Base-by-base conservation (phyloP, 257 asterid species). In the Jacaranda copaia region DNA sequence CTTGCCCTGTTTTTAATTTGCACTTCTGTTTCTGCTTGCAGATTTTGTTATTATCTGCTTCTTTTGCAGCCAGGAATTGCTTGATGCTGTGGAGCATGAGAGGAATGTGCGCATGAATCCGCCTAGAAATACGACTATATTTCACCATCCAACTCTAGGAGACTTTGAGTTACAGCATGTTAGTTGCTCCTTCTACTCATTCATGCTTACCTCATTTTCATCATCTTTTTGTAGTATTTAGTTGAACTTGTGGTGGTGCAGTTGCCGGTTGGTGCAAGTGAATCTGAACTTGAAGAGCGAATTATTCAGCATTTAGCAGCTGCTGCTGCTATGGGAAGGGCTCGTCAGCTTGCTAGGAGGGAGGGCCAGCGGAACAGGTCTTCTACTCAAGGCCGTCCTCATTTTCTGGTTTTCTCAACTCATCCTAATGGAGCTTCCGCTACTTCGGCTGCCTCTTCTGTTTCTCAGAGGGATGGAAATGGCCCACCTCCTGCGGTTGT, bases 291-390 rank as follows among this genome's bases (percentile, higher is more conserved):
- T 20, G 96, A 93, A 79, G 97, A 91, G 78, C 90, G 92, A 32
- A 93, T 93, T 59, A 84, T 93, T 80, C 98, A 91, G 86, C 98
- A 93, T 87, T 86, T 93, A 71, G 94, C 96, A 59, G 98, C 96
- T 40, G 98, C 96, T 4, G 97, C 98, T 59, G 91, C 98, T 42
- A 91, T 91, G 98, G 98, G 98, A 67, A 84, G 97, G 86, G 86
- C 96, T 59, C 92, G 96, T 67, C 92, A 92, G 77, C 81, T 93
- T 75, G 89, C 91, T 65, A 81, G 97, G 76, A 86, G 97, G 70
- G 97, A 91, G 58, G 90, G 93, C 56, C 97, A 89, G 67, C 78
- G 94, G 74, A 81, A 81, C 73, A 84, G 96, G 82, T 79, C 98
- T 70, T 91, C 97, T 12, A 69, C 84, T 60, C 94, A 88, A 74